These are phyloP conservation scores for Tremella yokohamensis DNA, from an alignment of 768 basidiomycete genomes.

Conservation along the genomic window DNA sequence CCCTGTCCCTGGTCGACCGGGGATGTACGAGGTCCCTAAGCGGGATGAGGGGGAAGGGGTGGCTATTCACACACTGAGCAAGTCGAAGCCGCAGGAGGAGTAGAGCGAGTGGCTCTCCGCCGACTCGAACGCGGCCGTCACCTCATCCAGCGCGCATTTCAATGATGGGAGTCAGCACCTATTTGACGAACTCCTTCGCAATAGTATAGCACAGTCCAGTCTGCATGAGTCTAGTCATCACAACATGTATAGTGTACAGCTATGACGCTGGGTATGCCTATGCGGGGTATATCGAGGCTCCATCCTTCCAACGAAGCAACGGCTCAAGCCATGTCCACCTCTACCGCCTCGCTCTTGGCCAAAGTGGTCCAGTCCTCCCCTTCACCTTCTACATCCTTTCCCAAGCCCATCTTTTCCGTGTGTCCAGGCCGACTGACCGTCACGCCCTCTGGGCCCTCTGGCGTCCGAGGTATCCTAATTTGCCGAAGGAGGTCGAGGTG, in stretches of 20 bases:
- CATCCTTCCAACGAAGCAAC: no score
- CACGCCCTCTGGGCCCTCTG: conserved; percentile 25
- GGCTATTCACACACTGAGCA: no score
- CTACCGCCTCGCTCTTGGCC: conserved; percentile 5
- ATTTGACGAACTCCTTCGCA: no score
- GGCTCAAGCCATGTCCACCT: conserved; percentile 10
- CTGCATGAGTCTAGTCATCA: background rate
- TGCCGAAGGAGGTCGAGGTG: conserved; percentile 41
- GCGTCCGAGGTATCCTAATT: conserved; percentile 28
- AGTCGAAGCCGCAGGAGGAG: no score
- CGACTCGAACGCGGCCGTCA: no score
- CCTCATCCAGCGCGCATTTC: no score
- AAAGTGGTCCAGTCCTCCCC: conserved; percentile 37
- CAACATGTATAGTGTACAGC: no score
- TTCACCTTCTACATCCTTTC: conserved; percentile 7
- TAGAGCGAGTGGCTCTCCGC: no score
- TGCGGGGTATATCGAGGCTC: no score
- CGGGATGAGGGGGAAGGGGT: conserved; percentile 12
- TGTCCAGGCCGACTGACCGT: conserved; percentile 19
- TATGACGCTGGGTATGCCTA: no score
- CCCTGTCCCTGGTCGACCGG: conserved; percentile 32
- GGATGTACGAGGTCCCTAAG: conserved; percentile 38
- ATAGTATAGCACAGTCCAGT: background rate
- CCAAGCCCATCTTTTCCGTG: conserved; percentile 29
- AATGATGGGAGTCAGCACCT: no score